Base-by-base conservation (phyloP, 345 rosid species). In the Eutrema heterophyllum region DNA sequence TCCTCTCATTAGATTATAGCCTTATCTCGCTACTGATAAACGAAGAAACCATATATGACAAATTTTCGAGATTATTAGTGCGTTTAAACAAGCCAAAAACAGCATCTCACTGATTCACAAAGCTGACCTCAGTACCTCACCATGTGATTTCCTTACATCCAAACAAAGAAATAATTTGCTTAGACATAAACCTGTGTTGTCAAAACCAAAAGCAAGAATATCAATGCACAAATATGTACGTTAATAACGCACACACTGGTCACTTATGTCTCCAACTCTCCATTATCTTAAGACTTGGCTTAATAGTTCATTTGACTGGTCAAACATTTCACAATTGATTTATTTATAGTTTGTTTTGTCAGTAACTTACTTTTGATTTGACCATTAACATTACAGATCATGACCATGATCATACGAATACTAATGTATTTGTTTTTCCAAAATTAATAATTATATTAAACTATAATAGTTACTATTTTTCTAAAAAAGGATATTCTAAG, bases 131-230 rank as follows among this genome's bases (percentile, higher is more conserved):
- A n/a, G n/a, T n/a, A n/a, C n/a, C n/a, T 64, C 64, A 57, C 74
- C 87, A 81, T 81, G 83, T 82, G 83, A 57, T 48, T 60, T 66
- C 35, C 3, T 15, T 52, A 21, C 18, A 36, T 30, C 59, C 65
- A 76, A 35, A 68, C 62, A 68, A 36, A 56, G 26, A 56, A 56
- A 35, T 46, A 36, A 29, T 65, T 35, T 26, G 58, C 43, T 45
- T 45, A 55, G 65, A 73, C 50, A 35, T 48, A 21, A 38, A 4
- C 36, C 24, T 36, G 48, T 58, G 55, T 63, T 53, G 55, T 63
- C 70, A 44, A 50, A 54, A 40, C 16, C 14, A n/a, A 44, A 67
- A 51, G 11, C 51, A 52, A 29, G 6, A 70, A 41, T 16, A 7
- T 44, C 40, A 54, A 45, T n/a, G 48, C 65, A 15, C 24, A 27